Evolutionary conservation across 2,329 filamentous ascomycete genomes (phyloP), one percentile per base, ranked within the genome.

Genomic region (Alternaria metachromatica): DNA sequence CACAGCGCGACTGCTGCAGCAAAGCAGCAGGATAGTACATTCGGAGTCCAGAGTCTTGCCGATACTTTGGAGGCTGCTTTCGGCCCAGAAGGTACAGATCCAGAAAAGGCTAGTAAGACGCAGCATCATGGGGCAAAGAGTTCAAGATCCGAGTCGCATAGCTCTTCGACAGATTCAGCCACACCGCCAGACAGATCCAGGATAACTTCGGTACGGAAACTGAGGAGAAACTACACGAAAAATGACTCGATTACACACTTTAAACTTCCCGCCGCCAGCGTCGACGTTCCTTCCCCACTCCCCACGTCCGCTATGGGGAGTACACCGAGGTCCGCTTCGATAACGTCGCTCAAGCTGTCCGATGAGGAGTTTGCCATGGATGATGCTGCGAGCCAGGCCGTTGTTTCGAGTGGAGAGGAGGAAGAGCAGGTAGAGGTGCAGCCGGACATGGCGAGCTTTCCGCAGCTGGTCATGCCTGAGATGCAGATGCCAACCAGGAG

Each of bases 391-490:
- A 88, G 85, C 66, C 87, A 89, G 70, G 85, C 83, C 4, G 77
- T 88, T 15, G 82, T 80, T 15, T 88, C 86, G 20, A 80, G 84
- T 72, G 82, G 85, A 66, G 82, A 89, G 70, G 83, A 88, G 74
- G 89, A 87, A 76, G 82, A 74, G 72, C 61, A 68, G 23, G 82
- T 72, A 21, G 72, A 73, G 28, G 71, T 67, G 25, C 71, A 70
- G 56, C 62, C 66, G 48, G 85, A 84, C 45, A 60, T 61, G 21
- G 63, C 69, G n/a, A 67, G 75, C 66, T 78, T 82, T 44, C 91
- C 91, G 23, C 94, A 98, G 79, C 86, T 99, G n/a, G 92, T 99
- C 64, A 99, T 99, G 96, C 96, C 96, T 6, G 97, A 94, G 75
- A 90, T 99, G 73, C 90, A 88, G 65, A 96, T 99, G 88, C 95